A percentile compares a stretch with the other conserved stretches of the same genome.
Conservation (phyloP, 805 yeast species). For the Metschnikowia rubicola region DNA sequence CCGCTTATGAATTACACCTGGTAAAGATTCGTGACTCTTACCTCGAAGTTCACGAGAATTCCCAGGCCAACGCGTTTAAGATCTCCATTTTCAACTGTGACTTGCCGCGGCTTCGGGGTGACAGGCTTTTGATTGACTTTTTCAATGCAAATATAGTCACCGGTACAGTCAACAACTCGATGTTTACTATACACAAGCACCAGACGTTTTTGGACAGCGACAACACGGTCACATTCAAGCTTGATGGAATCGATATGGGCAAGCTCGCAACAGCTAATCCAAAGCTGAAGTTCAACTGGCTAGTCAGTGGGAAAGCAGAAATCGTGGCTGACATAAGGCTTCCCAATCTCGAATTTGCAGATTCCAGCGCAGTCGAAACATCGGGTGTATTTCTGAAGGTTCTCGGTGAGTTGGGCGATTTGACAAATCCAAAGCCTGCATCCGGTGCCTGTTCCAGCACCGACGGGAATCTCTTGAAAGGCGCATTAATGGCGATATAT, state of each 20-base stretch:
- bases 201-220: slow-evolving; percentile 44
- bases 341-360: slow-evolving; percentile 40
- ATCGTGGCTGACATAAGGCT: slow-evolving; percentile 69
- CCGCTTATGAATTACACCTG: slow-evolving; percentile 31
- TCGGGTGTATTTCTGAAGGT: slow-evolving; percentile 27
- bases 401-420: slow-evolving; percentile 23
- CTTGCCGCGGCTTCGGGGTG: slow-evolving; percentile 55
- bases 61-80: slow-evolving; percentile 25
- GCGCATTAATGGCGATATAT: slow-evolving; percentile 41
- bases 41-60: slow-evolving; percentile 33
- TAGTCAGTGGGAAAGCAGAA: slow-evolving; percentile 62
- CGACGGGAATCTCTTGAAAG: slow-evolving; percentile 30
- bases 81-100: slow-evolving; percentile 65
- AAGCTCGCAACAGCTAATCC: slow-evolving; percentile 26
- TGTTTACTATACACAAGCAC: slow-evolving; percentile 74
- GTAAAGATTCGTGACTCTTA: slow-evolving; percentile 53
- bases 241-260: slow-evolving; percentile 41
- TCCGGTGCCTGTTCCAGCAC: neutral
- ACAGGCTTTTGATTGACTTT: slow-evolving; percentile 60
- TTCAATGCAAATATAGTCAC: slow-evolving; percentile 67
- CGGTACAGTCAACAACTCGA: slow-evolving; percentile 70
- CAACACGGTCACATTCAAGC: slow-evolving; percentile 34
- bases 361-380: slow-evolving; percentile 7
- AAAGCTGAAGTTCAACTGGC: slow-evolving; percentile 61
- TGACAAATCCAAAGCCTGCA: slow-evolving; percentile 5